Evolutionary conservation across 2,329 filamentous ascomycete genomes (phyloP).

Genomic region (Monosporascus sp.): DNA sequence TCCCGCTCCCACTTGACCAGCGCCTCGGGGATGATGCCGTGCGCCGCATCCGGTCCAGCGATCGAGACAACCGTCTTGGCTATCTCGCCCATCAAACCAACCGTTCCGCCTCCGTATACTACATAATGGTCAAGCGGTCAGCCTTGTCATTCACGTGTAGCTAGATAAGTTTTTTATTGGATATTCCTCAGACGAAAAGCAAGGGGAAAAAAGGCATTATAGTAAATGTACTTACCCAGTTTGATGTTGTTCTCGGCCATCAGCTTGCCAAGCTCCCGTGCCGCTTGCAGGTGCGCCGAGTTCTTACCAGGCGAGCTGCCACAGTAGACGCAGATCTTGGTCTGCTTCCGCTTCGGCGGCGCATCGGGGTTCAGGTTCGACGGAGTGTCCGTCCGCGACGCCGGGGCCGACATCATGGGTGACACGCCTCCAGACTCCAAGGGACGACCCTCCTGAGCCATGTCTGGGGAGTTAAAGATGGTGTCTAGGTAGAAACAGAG

Average conservation of each 20-base stretch:
- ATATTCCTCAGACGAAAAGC: background rate
- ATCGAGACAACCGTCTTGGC: conserved; percentile 81
- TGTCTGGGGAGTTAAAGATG: background rate
- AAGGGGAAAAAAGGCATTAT: conserved; percentile 4
- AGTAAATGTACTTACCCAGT: conserved; percentile 47
- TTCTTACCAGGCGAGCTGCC: conserved; percentile 71
- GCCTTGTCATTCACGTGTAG: background rate
- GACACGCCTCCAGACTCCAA: conserved; percentile 39
- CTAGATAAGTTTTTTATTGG: background rate
- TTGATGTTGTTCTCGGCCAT: conserved; percentile 74
- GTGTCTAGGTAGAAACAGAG: background rate
- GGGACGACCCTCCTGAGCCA: conserved; percentile 1
- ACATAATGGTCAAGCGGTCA: background rate
- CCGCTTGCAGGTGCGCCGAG: conserved; percentile 71
- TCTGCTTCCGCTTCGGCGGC: conserved; percentile 31
- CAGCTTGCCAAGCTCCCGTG: conserved; percentile 64
- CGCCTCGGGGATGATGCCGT: conserved; percentile 88
- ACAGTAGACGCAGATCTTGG: conserved; percentile 92
- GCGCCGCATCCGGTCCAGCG: conserved; percentile 73
- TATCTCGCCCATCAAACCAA: conserved; percentile 92
- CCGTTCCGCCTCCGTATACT: conserved; percentile 94
- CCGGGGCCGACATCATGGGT: conserved; percentile 27
- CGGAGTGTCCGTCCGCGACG: conserved; percentile 27
- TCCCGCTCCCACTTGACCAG: conserved; percentile 75
- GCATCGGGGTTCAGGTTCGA: conserved; percentile 24